phyloP scores from a whole-genome alignment of 2,329 filamentous ascomycete species.

The Ophiostoma montium region DNA sequence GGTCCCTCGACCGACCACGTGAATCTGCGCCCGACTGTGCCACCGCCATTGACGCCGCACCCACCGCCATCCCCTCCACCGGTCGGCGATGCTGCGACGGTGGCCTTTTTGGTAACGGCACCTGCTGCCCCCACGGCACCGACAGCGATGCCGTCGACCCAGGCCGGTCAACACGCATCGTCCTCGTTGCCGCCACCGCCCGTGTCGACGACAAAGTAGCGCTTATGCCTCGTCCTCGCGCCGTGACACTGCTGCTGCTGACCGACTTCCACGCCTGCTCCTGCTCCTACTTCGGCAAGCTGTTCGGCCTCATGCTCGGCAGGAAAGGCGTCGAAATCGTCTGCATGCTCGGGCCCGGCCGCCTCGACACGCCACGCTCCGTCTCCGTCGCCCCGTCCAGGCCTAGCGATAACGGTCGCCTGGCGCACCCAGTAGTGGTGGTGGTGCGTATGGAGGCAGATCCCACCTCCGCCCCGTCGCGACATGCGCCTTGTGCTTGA shows the following conservation, averaged over 20 bases:
- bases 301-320: conserved; percentile 16
- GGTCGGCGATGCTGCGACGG: background rate
- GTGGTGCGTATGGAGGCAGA: conserved; percentile 45
- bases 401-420: conserved; percentile 12
- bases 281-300: conserved; percentile 14
- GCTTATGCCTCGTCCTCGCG: conserved; percentile 14
- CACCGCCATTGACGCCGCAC: conserved; percentile 16
- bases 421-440: conserved; percentile 44
- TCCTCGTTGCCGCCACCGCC: conserved; percentile 9
- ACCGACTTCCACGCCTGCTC: background rate
- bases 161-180: conserved; percentile 5
- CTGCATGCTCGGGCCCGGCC: conserved; percentile 5
- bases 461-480: background rate
- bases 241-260: conserved; percentile 12
- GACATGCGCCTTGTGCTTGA: background rate
- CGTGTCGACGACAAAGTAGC: conserved; percentile 13
- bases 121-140: background rate
- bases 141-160: background rate
- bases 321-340: conserved; percentile 15
- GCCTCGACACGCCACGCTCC: conserved; percentile 4
- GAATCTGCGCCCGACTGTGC: conserved; percentile 4
- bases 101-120: no score
- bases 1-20: background rate
- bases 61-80: conserved; percentile 14
- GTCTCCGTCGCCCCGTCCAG: conserved; percentile 10